These are phyloP conservation scores for Pseudocercospora crystallina DNA, from an alignment of 2,329 filamentous ascomycete genomes.

Conservation along the genomic window DNA sequence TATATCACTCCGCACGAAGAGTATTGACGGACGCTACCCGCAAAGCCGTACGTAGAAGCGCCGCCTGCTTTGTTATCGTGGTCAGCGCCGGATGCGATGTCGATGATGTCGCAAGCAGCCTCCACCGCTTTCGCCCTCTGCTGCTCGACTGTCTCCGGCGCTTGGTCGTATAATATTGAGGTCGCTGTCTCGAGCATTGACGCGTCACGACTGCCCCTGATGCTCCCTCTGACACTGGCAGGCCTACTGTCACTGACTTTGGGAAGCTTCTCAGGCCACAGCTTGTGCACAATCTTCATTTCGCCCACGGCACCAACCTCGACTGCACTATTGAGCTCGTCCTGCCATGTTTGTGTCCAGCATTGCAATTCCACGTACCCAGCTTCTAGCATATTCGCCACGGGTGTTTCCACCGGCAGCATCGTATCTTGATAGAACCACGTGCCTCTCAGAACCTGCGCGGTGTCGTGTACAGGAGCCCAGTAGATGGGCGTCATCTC, in stretches of 20 bases:
- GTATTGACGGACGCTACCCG: conserved; percentile 58
- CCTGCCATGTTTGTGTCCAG: conserved; percentile 89
- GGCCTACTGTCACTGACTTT: conserved; percentile 51
- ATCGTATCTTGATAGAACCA: conserved; percentile 99
- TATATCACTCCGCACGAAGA: conserved; percentile 82
- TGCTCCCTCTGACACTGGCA: conserved; percentile 33
- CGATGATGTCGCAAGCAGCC: conserved; percentile 48
- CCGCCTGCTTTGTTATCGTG: conserved; percentile 53
- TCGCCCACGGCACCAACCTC: conserved; percentile 88
- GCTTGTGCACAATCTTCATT: conserved; percentile 79
- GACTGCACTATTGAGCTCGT: conserved; percentile 85
- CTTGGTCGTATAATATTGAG: conserved; percentile 32
- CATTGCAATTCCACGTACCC: conserved; percentile 77
- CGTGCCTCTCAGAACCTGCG: conserved; percentile 77
- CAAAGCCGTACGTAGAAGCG: conserved; percentile 41
- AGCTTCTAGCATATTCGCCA: conserved; percentile 90
- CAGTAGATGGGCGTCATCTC: conserved; percentile 96
- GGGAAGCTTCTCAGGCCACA: conserved; percentile 73
- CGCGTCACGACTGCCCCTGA: conserved; percentile 6
- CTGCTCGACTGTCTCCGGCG: conserved; percentile 44
- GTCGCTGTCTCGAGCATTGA: conserved; percentile 22
- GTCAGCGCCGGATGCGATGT: conserved; percentile 48
- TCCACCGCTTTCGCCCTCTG: conserved; percentile 45
- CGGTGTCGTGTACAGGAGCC: conserved; percentile 88
- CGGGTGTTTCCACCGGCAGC: conserved; percentile 78